Percentiles rank a stretch among this genome's conserved stretches.
phyloP scores from a whole-genome alignment of 2,329 filamentous ascomycete species.

The Gliomastix tumulicola region DNA sequence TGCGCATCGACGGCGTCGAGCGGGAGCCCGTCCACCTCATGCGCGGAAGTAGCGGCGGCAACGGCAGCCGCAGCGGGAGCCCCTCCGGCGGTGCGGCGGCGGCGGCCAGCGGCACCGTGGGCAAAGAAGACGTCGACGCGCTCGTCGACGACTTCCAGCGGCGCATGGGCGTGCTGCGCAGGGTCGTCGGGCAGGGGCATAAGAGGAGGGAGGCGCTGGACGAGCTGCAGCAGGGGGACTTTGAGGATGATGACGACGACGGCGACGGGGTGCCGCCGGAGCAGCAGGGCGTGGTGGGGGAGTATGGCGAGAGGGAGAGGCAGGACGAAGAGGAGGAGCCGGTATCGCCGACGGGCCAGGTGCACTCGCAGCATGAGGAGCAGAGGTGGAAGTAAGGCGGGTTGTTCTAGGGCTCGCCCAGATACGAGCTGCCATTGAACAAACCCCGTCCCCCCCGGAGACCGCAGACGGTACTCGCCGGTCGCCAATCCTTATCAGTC shows the following conservation, averaged over 20 bases:
- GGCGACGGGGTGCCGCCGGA: conserved; percentile 4
- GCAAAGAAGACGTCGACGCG: conserved; percentile 39
- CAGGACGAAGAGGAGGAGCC: too few relatives aligned
- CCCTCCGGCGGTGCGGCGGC: conserved; percentile 3
- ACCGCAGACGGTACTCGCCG: too few relatives aligned
- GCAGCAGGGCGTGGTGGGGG: neutral
- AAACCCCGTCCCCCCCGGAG: too few relatives aligned
- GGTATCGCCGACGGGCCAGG: too few relatives aligned
- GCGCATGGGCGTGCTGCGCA: conserved; percentile 47
- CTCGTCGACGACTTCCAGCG: conserved; percentile 51
- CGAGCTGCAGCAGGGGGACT: neutral
- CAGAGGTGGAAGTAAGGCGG: too few relatives aligned
- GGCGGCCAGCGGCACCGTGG: conserved; percentile 10
- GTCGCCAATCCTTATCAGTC: too few relatives aligned
- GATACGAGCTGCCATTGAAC: too few relatives aligned
- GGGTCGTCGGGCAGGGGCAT: conserved; percentile 45
- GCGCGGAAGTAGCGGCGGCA: conserved; percentile 2
- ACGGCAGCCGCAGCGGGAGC: conserved; percentile 2
- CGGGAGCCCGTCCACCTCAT: conserved; percentile 10
- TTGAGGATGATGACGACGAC: conserved; percentile 4
- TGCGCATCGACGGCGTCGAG: conserved; percentile 28
- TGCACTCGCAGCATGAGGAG: too few relatives aligned
- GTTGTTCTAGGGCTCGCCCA: too few relatives aligned
- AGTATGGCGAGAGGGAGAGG: neutral
- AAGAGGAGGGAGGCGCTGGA: conserved; percentile 25